Base-by-base conservation (phyloP, 306 rosid species). In the Begonia loranthoides region DNA sequence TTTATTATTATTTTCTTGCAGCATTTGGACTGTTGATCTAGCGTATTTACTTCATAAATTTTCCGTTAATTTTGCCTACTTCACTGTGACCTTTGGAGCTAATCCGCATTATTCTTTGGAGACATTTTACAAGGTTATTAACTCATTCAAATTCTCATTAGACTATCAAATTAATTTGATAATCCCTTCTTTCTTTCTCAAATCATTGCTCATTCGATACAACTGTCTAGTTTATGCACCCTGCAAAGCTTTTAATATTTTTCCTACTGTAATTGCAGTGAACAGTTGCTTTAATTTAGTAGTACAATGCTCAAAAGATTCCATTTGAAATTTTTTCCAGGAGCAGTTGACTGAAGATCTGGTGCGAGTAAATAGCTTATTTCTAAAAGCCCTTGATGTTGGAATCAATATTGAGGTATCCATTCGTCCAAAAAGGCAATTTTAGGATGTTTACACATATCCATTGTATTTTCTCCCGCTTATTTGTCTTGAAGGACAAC, bases 1-100 rank as follows among this genome's bases (percentile, higher is more conserved):
- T 60, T 59, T 41, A 47, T 72, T 64, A 49, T 49, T 11, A 41
- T n/a, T 43, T 2, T 43, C 8, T 43, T 43, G 90, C 94, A 90
- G 99, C 76, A 70, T 80, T 63, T 90, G 99, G 99, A 90, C 99
- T 19, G 88, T 86, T 58, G 99, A 90, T 67, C 73, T 90, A 75
- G 99, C 99, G 7, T 90, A 74, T 69, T 62, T 90, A 58, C 72
- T 90, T 63, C 87, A 78, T 65, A 82, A 66, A 52, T 90, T 76
- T 69, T 75, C 82, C 57, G 69, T 86, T 50, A 55, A 71, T 33
- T 86, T 90, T 77, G 80, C 86, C 60, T 90, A 83, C 86, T 86
- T 74, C 77, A 90, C 96, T 0, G 86, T 90, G 59, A 90, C 99
- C 15, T 57, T 72, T 67, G 99, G 95, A 52, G 99, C 92, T 41